Conservation (phyloP, 2,329 filamentous ascomycete species). For the Fusarium sp. region DNA sequence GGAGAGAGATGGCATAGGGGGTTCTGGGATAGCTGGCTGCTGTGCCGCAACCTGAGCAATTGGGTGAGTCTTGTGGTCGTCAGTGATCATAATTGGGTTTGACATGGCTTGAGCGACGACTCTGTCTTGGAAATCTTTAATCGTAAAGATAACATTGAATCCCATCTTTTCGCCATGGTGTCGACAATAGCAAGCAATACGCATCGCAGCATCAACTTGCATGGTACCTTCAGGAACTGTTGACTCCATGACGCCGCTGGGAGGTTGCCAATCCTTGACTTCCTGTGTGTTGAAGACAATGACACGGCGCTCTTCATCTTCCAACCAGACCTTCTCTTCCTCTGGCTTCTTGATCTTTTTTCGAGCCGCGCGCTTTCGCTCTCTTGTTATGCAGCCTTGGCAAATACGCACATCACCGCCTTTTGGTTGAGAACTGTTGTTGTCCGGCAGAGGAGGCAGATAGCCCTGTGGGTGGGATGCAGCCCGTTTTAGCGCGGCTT, state of each 20-base stretch:
- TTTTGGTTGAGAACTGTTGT: slow-evolving; percentile 80
- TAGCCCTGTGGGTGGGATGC: slow-evolving; percentile 55
- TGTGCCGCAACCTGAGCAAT: slow-evolving; percentile 47
- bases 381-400: slow-evolving; percentile 87
- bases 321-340: slow-evolving; percentile 88
- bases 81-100: slow-evolving; percentile 93
- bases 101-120: slow-evolving; percentile 87
- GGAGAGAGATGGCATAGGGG: slow-evolving; percentile 29
- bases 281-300: slow-evolving; percentile 94
- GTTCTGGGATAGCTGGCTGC: slow-evolving; percentile 47
- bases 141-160: slow-evolving; percentile 92
- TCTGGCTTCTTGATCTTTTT: slow-evolving; percentile 96
- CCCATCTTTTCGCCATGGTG: slow-evolving; percentile 95
- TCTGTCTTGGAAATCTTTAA: slow-evolving; percentile 82
- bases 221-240: slow-evolving; percentile 69
- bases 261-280: slow-evolving; percentile 83
- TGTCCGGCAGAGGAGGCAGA: slow-evolving; percentile 60
- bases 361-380: slow-evolving; percentile 88
- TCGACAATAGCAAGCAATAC: slow-evolving; percentile 96
- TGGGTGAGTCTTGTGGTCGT: slow-evolving; percentile 91
- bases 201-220: slow-evolving; percentile 89
- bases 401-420: slow-evolving; percentile 97
- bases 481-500: slow-evolving; percentile 73
- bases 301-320: slow-evolving; percentile 82
- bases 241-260: slow-evolving; percentile 63